Percentiles rank a stretch among this genome's conserved stretches.
Evolutionary conservation across 2,329 filamentous ascomycete genomes (phyloP).

Genomic region (Thelonectria discophora): DNA sequence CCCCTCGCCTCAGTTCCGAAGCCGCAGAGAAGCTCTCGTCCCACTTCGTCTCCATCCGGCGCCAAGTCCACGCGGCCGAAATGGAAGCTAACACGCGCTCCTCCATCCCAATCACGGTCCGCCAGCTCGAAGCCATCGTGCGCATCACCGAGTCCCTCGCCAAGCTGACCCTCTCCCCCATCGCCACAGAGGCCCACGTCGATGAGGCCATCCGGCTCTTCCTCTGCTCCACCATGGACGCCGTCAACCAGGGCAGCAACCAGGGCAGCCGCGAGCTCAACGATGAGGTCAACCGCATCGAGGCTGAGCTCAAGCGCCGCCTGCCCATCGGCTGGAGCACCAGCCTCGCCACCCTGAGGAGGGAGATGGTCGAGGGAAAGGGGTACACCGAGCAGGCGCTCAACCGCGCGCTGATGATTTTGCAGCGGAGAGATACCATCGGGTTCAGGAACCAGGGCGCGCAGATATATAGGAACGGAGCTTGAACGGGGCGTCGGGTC

Average conservation of each 20-base stretch:
- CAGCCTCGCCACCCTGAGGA: conserved; percentile 82
- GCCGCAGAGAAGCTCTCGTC: conserved; percentile 96
- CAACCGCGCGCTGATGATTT: conserved; percentile 82
- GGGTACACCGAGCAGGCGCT: conserved; percentile 89
- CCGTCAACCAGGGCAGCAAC: conserved; percentile 87
- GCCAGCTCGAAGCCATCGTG: conserved; percentile 95
- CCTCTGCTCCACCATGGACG: conserved; percentile 97
- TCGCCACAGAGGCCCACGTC: conserved; percentile 90
- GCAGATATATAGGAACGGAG: conserved; percentile 78
- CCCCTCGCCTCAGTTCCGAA: conserved; percentile 87
- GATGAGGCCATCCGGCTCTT: conserved; percentile 98
- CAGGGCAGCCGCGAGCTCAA: conserved; percentile 88
- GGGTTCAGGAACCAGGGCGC: conserved; percentile 80
- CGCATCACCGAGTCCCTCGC: conserved; percentile 96
- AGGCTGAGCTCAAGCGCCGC: conserved; percentile 86
- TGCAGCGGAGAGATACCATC: conserved; percentile 88
- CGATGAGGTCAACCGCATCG: conserved; percentile 86
- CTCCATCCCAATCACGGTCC: conserved; percentile 96
- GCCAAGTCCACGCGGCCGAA: conserved; percentile 92
- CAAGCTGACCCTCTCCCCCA: conserved; percentile 84
- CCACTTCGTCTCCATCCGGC: conserved; percentile 95
- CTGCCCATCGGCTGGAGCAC: conserved; percentile 97
- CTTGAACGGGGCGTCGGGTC: conserved; percentile 50
- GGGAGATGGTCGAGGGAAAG: conserved; percentile 92
- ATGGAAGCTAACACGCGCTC: conserved; percentile 89